Base-by-base conservation (phyloP, 306 rosid species). In the Castanopsis chinensis region DNA sequence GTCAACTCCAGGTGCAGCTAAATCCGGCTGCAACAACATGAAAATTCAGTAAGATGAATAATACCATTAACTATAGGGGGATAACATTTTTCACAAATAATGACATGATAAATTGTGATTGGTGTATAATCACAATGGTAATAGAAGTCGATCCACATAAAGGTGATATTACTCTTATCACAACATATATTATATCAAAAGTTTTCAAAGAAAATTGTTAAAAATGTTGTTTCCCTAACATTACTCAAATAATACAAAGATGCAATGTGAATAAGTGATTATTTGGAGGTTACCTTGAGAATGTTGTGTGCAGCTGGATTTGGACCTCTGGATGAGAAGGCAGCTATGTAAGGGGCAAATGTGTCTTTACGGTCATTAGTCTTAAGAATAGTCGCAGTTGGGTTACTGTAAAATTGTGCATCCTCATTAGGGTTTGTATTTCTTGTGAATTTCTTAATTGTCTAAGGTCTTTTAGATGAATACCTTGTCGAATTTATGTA, bases 241-340 rank as follows among this genome's bases (percentile, higher is more conserved):
- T 37, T 37, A 37, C 11, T 37, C 45, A 37, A 35, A 37, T 37
- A 5, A 25, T 17, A 25, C 3, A 25, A 23, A 2, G 20, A 8
- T 3, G 8, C 20, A 17, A 9, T 45, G 18, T 25, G 3, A 1
- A 35, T 2, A 21, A 9, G 7, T 4, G 18, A 49, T 13, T 21
- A 21, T 23, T 6, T n/a, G 18, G 6, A 9, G 0, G 15, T 49
- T 12, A 33, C 19, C 63, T n/a, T 27, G 43, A 20, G 94, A 78
- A 81, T 82, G 68, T 85, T 77, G 9, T 80, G 84, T 0, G 86
- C 76, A 53, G 21, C 1, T 30, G 79, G 88, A 64, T 79, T 89
- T 7, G 94, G 93, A 55, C 96, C 96, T 65, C 91, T 86, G 1
- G 96, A 84, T n/a, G 96, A 91, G 59, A 79, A 87, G 0, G 78